Evolutionary conservation across 2,329 filamentous ascomycete genomes (phyloP).

Genomic region (Ophiocordyceps polyrhachis-furcata): DNA sequence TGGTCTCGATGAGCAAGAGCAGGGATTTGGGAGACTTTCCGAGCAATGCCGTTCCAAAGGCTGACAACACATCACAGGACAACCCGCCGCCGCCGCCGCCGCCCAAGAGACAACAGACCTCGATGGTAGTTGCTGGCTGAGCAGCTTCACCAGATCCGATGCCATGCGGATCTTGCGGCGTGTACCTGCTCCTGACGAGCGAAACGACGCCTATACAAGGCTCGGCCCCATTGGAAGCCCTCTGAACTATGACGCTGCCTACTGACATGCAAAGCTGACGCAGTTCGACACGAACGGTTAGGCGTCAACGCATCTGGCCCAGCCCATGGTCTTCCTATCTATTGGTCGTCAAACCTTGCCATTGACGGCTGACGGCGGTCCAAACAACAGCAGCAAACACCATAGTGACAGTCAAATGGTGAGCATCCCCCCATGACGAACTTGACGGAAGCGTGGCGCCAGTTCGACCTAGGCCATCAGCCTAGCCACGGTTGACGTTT

Average conservation of each 20-base stretch:
- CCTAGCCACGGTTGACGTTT: conserved; percentile 1
- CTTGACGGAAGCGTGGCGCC: neutral
- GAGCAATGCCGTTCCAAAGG: conserved; percentile 1
- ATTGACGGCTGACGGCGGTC: neutral
- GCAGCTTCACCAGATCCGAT: neutral
- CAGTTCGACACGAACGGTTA: neutral
- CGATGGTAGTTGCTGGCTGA: conserved; percentile 20
- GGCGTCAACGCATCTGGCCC: neutral
- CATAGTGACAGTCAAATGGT: conserved; percentile 1
- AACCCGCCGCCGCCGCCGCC: conserved; percentile 17
- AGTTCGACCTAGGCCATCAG: neutral
- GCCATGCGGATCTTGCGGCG: neutral
- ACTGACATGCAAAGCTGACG: conserved; percentile 8
- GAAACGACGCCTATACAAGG: conserved; percentile 5
- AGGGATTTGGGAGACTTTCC: neutral
- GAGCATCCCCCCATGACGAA: neutral
- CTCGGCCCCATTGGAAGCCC: conserved; percentile 4
- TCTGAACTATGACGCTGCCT: conserved; percentile 2
- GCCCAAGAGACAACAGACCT: conserved; percentile 23
- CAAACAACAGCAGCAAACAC: neutral
- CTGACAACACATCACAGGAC: conserved; percentile 15
- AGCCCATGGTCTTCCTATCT: neutral
- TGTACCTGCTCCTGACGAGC: conserved; percentile 3
- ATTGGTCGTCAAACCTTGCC: too few relatives aligned
- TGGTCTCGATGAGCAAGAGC: conserved; percentile 2